Evolutionary conservation across 202 grass and related monocot genomes (phyloP).

Genomic region (Zizania palustris): DNA sequence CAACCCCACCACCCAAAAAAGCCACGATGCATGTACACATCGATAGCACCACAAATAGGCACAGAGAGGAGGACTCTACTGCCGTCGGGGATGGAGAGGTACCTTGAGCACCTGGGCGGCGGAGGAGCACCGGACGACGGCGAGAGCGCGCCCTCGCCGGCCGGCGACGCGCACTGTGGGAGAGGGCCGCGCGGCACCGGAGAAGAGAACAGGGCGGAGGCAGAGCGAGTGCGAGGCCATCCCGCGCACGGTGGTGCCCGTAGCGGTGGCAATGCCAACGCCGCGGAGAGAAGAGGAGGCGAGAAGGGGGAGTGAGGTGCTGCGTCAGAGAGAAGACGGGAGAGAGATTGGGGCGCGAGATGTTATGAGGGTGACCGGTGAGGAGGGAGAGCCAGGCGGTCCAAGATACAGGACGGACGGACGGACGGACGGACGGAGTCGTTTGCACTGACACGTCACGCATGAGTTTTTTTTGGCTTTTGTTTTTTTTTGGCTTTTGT

Average conservation of each 20-base stretch:
- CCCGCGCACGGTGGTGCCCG: not conserved
- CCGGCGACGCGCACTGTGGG: not conserved
- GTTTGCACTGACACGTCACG: not conserved
- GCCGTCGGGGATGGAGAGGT: not conserved
- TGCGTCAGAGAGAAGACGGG: not conserved
- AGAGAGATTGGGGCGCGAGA: not conserved
- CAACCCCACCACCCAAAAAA: not conserved
- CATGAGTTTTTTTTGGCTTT: not conserved
- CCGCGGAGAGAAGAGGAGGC: not conserved
- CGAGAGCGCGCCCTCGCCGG: not conserved
- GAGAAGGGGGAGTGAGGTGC: not conserved
- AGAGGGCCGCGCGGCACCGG: slow-evolving; percentile 19
- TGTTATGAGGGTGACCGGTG: slow-evolving; percentile 1
- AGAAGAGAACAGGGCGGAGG: slow-evolving; percentile 41
- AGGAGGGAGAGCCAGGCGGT: not conserved
- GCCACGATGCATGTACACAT: not conserved
- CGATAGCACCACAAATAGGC: not conserved
- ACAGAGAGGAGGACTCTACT: too few relatives aligned
- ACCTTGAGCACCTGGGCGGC: slow-evolving; percentile 62
- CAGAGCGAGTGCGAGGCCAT: slow-evolving; percentile 45
- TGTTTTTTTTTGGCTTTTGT: not conserved
- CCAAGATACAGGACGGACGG: not conserved
- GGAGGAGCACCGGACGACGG: slow-evolving; percentile 38
- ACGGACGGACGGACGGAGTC: not conserved
- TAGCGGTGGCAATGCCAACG: slow-evolving; percentile 5